Evolutionary conservation across 1,139 yeast genomes (phyloP).

Genomic region (Diutina sp.): DNA sequence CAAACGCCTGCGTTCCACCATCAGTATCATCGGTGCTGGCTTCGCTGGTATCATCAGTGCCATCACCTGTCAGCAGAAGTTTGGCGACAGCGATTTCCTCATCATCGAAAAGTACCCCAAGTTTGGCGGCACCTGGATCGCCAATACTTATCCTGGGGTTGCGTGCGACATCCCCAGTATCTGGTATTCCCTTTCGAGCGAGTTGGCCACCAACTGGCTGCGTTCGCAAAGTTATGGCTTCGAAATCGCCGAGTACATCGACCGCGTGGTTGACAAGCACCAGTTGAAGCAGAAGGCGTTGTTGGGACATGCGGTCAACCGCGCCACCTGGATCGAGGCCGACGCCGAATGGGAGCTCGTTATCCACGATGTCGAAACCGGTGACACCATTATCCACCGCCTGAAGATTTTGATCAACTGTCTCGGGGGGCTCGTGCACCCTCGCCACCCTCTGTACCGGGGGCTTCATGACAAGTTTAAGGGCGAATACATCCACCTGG

Average conservation of each 20-base stretch:
- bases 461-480: constrained; percentile 27
- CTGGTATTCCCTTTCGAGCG: constrained; percentile 32
- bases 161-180: constrained; percentile 40
- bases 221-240: constrained; percentile 33
- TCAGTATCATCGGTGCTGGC: constrained; percentile 37
- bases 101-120: constrained; percentile 32
- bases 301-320: constrained; percentile 18
- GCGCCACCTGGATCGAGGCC: constrained; percentile 18
- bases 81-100: constrained; percentile 20
- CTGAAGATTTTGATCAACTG: constrained; percentile 20
- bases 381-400: constrained; percentile 13
- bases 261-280: constrained; percentile 24
- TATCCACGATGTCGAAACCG: constrained; percentile 22
- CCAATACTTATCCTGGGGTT: constrained; percentile 42
- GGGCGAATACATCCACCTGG: constrained; percentile 36
- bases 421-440: constrained; percentile 28
- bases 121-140: constrained; percentile 44
- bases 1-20: constrained; percentile 13
- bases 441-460: constrained; percentile 14
- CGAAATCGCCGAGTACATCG: constrained; percentile 35
- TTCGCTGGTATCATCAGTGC: constrained; percentile 31
- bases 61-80: constrained; percentile 16
- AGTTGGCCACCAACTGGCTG: constrained; percentile 30
- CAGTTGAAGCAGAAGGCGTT: constrained; percentile 16
- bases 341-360: constrained; percentile 19